Base-by-base conservation (phyloP, 805 yeast genomes). In the Candida caryicola region DNA sequence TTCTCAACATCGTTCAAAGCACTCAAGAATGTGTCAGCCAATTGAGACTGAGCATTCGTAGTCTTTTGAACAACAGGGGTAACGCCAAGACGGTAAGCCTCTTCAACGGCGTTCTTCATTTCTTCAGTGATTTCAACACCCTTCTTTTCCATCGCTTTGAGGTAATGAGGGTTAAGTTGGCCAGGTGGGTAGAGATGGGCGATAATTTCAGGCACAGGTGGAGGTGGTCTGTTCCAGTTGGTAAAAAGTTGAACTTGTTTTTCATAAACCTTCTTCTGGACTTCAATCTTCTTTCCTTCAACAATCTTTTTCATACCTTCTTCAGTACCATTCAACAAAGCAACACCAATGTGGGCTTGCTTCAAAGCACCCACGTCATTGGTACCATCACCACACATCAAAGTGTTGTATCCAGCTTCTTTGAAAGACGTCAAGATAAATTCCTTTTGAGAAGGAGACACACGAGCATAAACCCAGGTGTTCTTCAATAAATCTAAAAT, bases 341-440 rank as follows among this genome's bases (percentile, higher is more conserved):
- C 99, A 59, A 93, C 86, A 72, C 99, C 99, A 57, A 93, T 84
- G 57, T 93, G 95, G 2, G 99, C 98, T 70, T 93, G 98, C 64
- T 93, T 93, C 66, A 93, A 77, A 38, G 99, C 99, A 64, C 99
- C 99, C 35, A 93, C 99, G 72, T 93, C 99, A 59, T 93, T 93
- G n/a, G 99, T 93, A 66, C 99, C 99, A 67, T 93, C 99, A 73
- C 99, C 99, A 67, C 99, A 93, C 99, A 93, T 93, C 53, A 93
- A 75, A 17, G 98, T 93, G 57, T 79, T 84, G 66, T 91, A 93
- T 17, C 96, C 96, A 60, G 87, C 75, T 45, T 79, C 82, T 62
- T 91, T 93, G 60, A 87, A 77, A 27, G 89, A 77, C 45, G 81
- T 82, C 54, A 93, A 73, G 52, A 93, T 81, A 50, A 84, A 88